phyloP scores from a whole-genome alignment of 768 basidiomycete species.

The Lentinula guzmanii region DNA sequence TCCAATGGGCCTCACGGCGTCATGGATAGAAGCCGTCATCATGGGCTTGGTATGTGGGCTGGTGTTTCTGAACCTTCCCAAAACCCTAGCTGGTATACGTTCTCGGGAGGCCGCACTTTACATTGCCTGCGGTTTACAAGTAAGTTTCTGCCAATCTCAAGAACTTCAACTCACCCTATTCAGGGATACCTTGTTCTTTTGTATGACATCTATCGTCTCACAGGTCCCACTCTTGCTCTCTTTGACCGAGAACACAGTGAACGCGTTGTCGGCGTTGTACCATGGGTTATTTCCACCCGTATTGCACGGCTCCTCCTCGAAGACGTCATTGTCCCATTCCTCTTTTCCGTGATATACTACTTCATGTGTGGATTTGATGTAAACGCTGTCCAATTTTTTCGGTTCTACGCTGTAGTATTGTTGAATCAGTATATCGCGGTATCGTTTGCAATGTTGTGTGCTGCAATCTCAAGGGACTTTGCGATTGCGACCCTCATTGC shows the following conservation, averaged over 20 bases:
- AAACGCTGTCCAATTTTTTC: constrained; percentile 60
- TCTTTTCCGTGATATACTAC: constrained; percentile 23
- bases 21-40: constrained; percentile 7
- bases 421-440: constrained; percentile 51
- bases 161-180: background rate
- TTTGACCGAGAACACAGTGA: constrained; percentile 42
- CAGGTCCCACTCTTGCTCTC: constrained; percentile 25
- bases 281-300: constrained; percentile 23
- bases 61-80: constrained; percentile 28
- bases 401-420: constrained; percentile 60
- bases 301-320: constrained; percentile 7
- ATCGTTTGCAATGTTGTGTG: constrained; percentile 30
- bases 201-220: constrained; percentile 9
- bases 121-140: constrained; percentile 6
- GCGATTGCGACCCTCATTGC: constrained; percentile 60
- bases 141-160: background rate
- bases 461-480: constrained; percentile 37
- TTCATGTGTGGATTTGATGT: constrained; percentile 67
- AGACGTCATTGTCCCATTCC: constrained; percentile 9
- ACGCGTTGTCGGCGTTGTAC: constrained; percentile 18
- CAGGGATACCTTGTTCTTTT: constrained; percentile 7
- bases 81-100: constrained; percentile 17
- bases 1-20: constrained; percentile 7
- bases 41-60: constrained; percentile 23
- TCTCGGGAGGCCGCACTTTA: constrained; percentile 22